Conservation (phyloP, 148 eudicot species). For the Arbutus unedo region DNA sequence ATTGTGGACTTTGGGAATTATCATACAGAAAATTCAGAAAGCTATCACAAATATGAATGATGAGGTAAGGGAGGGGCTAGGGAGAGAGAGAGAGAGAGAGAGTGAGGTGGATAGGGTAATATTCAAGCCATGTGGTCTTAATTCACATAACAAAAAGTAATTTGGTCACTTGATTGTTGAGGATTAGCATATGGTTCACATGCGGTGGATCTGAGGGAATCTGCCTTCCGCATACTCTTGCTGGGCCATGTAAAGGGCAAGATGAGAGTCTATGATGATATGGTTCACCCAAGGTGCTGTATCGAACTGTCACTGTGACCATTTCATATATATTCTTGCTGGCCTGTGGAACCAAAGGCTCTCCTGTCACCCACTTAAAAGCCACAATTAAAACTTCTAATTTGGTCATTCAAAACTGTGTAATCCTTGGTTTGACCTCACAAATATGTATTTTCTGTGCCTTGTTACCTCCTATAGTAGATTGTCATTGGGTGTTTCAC, state of each 20-base stretch:
- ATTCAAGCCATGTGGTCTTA: neutral
- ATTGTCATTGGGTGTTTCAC: neutral
- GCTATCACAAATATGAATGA: slow-evolving; percentile 41
- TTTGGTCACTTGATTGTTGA: neutral
- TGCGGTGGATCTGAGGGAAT: neutral
- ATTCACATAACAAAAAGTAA: neutral
- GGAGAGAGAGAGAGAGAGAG: neutral
- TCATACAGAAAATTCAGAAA: slow-evolving; percentile 46
- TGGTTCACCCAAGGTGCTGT: slow-evolving; percentile 7
- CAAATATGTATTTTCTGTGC: neutral
- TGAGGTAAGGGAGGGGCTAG: slow-evolving; percentile 32
- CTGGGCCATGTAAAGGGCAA: neutral
- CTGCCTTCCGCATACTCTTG: slow-evolving; percentile 1
- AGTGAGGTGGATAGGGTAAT: neutral
- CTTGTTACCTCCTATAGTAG: neutral
- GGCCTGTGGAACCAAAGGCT: neutral
- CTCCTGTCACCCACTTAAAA: slow-evolving; percentile 10
- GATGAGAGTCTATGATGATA: neutral
- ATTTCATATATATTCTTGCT: neutral
- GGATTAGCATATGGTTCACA: neutral
- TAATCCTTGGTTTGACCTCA: neutral
- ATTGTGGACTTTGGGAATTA: slow-evolving; percentile 38
- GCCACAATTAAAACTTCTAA: neutral
- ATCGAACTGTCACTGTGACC: neutral
- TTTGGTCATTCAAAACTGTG: neutral